Conservation (phyloP, 2,329 filamentous ascomycete genomes). For the Elsinoe batatas region DNA sequence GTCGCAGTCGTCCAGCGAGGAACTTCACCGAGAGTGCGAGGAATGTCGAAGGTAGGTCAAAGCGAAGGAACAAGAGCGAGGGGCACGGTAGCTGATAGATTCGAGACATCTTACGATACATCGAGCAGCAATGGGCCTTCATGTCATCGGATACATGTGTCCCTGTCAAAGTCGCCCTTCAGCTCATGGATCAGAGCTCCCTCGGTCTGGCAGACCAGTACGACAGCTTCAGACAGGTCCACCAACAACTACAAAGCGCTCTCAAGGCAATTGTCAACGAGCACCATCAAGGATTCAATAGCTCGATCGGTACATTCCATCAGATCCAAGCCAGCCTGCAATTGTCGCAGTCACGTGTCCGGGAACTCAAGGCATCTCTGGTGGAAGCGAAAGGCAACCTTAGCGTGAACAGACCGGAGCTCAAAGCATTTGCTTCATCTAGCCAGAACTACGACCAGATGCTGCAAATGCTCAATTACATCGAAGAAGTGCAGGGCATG, state of each 20-base stretch:
- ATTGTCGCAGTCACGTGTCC: constrained; percentile 74
- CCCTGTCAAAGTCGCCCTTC: constrained; percentile 87
- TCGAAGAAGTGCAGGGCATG: constrained; percentile 75
- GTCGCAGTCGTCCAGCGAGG: constrained; percentile 23
- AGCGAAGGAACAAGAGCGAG: constrained; percentile 8
- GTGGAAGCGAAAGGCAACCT: constrained; percentile 70
- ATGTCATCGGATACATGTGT: constrained; percentile 85
- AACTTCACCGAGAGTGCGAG: constrained; percentile 31
- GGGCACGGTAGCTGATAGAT: constrained; percentile 15
- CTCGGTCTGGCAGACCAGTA: constrained; percentile 86
- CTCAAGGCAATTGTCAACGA: constrained; percentile 95
- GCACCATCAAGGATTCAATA: constrained; percentile 98
- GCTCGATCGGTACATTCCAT: constrained; percentile 96
- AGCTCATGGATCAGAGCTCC: constrained; percentile 88
- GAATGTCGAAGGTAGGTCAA: constrained; percentile 33
- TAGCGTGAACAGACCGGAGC: constrained; percentile 75
- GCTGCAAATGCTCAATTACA: constrained; percentile 61
- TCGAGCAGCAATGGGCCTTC: constrained; percentile 81
- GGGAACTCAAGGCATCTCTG: constrained; percentile 73
- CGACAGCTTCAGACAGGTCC: constrained; percentile 70
- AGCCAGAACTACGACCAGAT: constrained; percentile 88
- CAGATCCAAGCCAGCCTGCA: constrained; percentile 95
- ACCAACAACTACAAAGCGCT: constrained; percentile 81
- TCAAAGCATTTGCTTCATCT: constrained; percentile 77
- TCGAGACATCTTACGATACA: constrained; percentile 62